Evolutionary conservation across 495 filamentous ascomycete genomes (phyloP), one percentile per base, ranked within the genome.

Genomic region (Podospora fimiseda): DNA sequence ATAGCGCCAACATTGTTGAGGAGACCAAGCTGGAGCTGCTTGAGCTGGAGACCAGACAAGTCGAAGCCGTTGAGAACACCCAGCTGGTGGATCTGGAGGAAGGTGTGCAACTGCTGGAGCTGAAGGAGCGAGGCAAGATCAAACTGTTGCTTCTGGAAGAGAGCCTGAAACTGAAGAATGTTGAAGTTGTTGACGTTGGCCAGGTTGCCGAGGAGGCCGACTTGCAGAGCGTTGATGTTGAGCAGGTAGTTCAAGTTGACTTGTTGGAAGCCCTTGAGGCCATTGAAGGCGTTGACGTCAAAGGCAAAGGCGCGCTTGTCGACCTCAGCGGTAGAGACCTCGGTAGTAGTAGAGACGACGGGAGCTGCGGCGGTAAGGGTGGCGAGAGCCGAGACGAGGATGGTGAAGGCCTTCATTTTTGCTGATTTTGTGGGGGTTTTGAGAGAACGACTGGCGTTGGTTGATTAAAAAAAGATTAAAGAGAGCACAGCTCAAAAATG

Each of bases 401-500:
- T 46, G 39, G 67, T 70, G 39, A 63, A 50, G 61, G 52, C 36
- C 73, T 76, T 74, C 73, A 74, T 76, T 58, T 70, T 75, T 66
- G 58, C 30, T 48, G 61, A 58, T 49, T 50, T 47, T 47, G 39
- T 18, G 27, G 59, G 58, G 27, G 27, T 33, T 33, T 33, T 63
- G 41, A 53, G 56, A 40, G 43, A 58, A 56, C 38, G 59, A 54
- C 45, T 60, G 47, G 43, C 40, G 56, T 37, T 46, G 43, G 49
- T 23, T 24, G 56, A 67, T 69, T 70, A 71, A 67, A 66, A 52
- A 27, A 69, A 71, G 70, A 73, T 47, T 60, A 60, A 61, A 59
- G 62, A 67, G 71, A 76, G 71, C 70, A 75, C 70, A 74, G 71
- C 72, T 75, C 72, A 62, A 65, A 62, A 60, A 63, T 70, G 68